Evolutionary conservation across 805 yeast species (phyloP).

Genomic region (Lachancea quebecensis): DNA sequence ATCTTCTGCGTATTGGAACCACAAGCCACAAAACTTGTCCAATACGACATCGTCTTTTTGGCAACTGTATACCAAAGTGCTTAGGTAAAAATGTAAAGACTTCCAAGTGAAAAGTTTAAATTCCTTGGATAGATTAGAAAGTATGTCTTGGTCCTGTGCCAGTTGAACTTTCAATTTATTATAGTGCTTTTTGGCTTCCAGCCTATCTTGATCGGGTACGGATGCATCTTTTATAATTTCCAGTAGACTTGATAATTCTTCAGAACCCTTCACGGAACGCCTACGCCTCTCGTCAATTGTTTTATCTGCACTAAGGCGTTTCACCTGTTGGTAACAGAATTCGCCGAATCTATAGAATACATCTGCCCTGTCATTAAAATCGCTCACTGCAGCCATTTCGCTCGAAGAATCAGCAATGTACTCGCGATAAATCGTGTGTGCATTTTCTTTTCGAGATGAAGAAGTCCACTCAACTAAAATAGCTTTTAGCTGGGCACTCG

Average conservation of each 20-base stretch:
- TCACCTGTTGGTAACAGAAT: constrained; percentile 64
- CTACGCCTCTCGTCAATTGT: constrained; percentile 38
- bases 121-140: constrained; percentile 34
- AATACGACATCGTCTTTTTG: constrained; percentile 46
- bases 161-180: constrained; percentile 43
- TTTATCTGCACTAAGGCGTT: constrained; percentile 38
- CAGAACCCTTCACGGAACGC: constrained; percentile 36
- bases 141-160: constrained; percentile 43
- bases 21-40: constrained; percentile 74
- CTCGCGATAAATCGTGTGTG: constrained; percentile 47
- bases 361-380: constrained; percentile 32
- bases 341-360: constrained; percentile 57
- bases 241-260: constrained; percentile 46
- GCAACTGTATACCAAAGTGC: constrained; percentile 42
- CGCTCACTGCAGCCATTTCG: constrained; percentile 11
- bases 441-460: constrained; percentile 60
- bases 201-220: constrained; percentile 41
- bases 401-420: constrained; percentile 41
- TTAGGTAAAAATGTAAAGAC: constrained; percentile 55
- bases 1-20: constrained; percentile 59
- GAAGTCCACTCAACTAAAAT: constrained; percentile 62
- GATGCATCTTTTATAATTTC: constrained; percentile 36
- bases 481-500: constrained; percentile 30
- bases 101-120: constrained; percentile 40
- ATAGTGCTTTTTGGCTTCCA: constrained; percentile 46